Conservation (phyloP, 495 filamentous ascomycete genomes). For the Diplogelasinospora grovesii region DNA sequence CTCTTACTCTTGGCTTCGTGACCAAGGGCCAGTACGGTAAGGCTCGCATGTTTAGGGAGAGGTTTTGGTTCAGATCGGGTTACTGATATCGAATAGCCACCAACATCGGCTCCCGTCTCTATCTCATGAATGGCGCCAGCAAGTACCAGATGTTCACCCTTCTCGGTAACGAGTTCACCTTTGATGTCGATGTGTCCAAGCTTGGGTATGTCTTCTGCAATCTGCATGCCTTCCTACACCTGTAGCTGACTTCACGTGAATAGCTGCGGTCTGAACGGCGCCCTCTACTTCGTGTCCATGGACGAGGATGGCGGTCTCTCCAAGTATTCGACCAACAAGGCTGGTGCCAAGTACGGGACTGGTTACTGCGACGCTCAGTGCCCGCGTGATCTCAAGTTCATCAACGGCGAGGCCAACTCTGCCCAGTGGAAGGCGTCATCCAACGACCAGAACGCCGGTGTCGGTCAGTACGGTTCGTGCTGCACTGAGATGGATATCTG, state of each 20-base stretch:
- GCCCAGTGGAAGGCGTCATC: conserved; percentile 51
- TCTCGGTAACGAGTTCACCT: conserved; percentile 48
- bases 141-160: conserved; percentile 52
- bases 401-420: conserved; percentile 47
- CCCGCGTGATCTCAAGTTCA: conserved; percentile 43
- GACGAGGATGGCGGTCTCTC: conserved; percentile 44
- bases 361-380: conserved; percentile 53
- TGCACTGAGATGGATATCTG: conserved; percentile 68
- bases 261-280: conserved; percentile 48
- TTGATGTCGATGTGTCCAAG: conserved; percentile 50
- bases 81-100: conserved; percentile 15
- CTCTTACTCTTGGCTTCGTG: conserved; percentile 44
- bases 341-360: conserved; percentile 52
- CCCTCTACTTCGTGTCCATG: conserved; percentile 52
- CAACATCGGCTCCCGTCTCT: conserved; percentile 46
- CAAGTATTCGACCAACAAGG: conserved; percentile 45
- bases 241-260: conserved; percentile 38
- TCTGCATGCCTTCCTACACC: neutral
- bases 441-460: conserved; percentile 51
- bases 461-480: conserved; percentile 56
- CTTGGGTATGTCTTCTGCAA: conserved; percentile 9
- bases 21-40: conserved; percentile 42
- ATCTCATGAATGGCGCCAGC: conserved; percentile 43
- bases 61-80: neutral
- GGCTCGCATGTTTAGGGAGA: neutral